Percentiles rank a stretch among this genome's conserved stretches.
Evolutionary conservation across 192 early-diverging fungal genomes (phyloP).

Genomic region (Glomus cerebriforme): DNA sequence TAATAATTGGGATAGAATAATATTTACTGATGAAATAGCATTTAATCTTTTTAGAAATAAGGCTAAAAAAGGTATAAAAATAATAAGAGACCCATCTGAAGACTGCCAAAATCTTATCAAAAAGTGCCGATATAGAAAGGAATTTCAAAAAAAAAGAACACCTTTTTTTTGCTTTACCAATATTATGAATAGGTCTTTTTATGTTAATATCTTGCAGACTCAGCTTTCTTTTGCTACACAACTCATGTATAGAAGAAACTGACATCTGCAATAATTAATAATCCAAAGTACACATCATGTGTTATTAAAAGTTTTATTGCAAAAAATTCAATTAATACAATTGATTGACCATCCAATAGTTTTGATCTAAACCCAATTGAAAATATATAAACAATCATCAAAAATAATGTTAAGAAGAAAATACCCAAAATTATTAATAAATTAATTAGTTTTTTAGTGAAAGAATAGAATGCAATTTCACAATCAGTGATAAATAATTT

Average conservation of each 20-base stretch:
- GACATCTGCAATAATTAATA: background rate
- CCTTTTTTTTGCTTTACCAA: background rate
- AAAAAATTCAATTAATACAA: background rate
- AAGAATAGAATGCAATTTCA: background rate
- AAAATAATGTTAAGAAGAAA: background rate
- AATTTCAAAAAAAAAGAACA: background rate
- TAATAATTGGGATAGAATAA: background rate
- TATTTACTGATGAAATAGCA: background rate
- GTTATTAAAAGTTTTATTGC: background rate
- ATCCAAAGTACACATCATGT: conserved; percentile 1
- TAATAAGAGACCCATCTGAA: no score
- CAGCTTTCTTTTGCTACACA: background rate
- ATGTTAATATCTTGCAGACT: background rate
- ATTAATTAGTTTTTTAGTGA: background rate
- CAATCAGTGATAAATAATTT: no score
- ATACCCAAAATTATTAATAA: background rate
- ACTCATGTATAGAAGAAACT: background rate
- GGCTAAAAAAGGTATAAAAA: background rate
- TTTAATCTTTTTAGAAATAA: background rate
- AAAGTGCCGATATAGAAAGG: no score
- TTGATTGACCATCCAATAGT: background rate
- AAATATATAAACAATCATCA: background rate
- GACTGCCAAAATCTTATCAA: no score
- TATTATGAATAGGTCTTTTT: background rate
- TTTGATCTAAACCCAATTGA: background rate